A percentile compares a stretch with the other conserved stretches of the same genome.
phyloP scores from a whole-genome alignment of 495 filamentous ascomycete genomes.

The Penicillium argentinense region DNA sequence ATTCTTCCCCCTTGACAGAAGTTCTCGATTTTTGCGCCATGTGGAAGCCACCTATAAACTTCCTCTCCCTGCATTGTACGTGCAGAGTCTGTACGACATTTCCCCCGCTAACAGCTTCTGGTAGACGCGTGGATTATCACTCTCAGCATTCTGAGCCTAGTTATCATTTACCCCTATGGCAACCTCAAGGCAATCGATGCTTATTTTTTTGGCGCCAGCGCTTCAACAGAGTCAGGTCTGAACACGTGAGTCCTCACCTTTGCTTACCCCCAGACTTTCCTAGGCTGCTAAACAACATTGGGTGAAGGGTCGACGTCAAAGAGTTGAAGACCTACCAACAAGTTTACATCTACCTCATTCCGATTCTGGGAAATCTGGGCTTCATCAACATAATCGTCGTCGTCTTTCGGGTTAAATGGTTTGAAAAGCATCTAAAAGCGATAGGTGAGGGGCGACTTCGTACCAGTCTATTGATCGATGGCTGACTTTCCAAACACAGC shows the following conservation, averaged over 20 bases:
- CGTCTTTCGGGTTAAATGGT: constrained; percentile 35
- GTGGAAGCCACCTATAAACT: constrained; percentile 53
- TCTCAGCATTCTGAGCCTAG: constrained; percentile 31
- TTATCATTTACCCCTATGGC: constrained; percentile 40
- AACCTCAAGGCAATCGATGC: constrained; percentile 42
- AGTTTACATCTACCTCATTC: constrained; percentile 35
- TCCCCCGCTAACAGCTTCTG: constrained; percentile 1
- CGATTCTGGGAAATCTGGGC: constrained; percentile 31
- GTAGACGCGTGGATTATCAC: constrained; percentile 40
- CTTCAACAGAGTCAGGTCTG: constrained; percentile 42
- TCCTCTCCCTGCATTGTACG: constrained; percentile 65
- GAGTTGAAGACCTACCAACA: constrained; percentile 41
- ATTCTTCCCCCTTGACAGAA: background rate
- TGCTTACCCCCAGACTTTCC: background rate
- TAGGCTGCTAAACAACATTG: background rate
- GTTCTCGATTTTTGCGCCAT: constrained; percentile 9
- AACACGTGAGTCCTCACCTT: constrained; percentile 33
- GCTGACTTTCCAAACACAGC: constrained; percentile 3
- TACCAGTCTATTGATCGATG: background rate
- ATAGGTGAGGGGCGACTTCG: constrained; percentile 7
- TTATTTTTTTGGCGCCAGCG: constrained; percentile 45
- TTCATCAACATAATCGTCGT: constrained; percentile 40
- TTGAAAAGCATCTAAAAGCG: constrained; percentile 30
- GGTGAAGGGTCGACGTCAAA: constrained; percentile 34
- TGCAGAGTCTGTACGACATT: background rate